Evolutionary conservation across 139 green algal species (phyloP).

Genomic region (Yamagishiella unicocca): DNA sequence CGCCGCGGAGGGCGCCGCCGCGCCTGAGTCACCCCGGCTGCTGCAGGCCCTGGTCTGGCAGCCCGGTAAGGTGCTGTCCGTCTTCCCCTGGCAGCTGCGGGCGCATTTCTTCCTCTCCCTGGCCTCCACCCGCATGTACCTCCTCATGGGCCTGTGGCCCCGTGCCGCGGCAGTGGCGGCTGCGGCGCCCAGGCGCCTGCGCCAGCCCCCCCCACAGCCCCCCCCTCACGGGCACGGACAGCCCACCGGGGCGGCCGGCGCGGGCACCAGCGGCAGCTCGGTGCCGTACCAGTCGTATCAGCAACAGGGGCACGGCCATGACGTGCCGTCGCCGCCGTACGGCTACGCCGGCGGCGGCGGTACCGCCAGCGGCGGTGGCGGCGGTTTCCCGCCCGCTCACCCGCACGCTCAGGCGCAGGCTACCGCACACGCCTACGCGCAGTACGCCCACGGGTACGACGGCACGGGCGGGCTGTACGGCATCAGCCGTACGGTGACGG

Average conservation of each 20-base stretch:
- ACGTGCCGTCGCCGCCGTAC: background rate
- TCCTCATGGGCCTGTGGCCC: conserved; percentile 45
- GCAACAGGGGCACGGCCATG: background rate
- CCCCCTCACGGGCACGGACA: background rate
- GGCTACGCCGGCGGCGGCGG: background rate
- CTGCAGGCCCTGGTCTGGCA: conserved; percentile 43
- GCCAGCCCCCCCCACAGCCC: background rate
- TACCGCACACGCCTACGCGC: conserved; percentile 16
- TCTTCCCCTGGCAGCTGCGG: conserved; percentile 48
- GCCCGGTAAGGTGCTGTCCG: conserved; percentile 33
- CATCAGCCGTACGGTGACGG: background rate
- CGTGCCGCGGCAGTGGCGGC: conserved; percentile 21
- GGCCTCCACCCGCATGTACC: conserved; percentile 36
- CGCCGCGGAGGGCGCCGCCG: no score
- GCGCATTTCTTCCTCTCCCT: conserved; percentile 46
- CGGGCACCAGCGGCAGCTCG: background rate
- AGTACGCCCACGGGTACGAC: conserved; percentile 24
- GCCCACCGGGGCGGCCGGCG: no score
- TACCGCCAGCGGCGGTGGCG: background rate
- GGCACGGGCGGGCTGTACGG: conserved; percentile 1
- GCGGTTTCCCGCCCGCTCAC: background rate
- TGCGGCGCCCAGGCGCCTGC: conserved; percentile 20
- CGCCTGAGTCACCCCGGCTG: conserved; percentile 2
- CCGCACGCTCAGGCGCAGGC: conserved; percentile 22
- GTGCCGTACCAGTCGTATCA: background rate